Percentiles rank a stretch among this genome's conserved stretches.
phyloP scores from a whole-genome alignment of 2,329 filamentous ascomycete genomes.

The Colletotrichum sp. region DNA sequence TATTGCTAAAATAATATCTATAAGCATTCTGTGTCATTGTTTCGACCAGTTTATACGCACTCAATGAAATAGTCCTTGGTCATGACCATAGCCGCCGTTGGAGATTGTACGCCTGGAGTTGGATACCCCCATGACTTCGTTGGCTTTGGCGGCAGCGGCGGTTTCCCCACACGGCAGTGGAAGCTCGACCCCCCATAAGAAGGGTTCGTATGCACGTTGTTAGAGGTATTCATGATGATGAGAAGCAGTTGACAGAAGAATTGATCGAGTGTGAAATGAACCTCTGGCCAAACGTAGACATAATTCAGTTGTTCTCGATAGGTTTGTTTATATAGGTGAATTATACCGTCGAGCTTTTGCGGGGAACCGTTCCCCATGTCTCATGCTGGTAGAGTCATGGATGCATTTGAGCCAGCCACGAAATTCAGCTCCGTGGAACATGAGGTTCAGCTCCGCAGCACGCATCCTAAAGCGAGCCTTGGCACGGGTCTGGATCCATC shows the following conservation, averaged over 20 bases:
- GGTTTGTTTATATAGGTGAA: background rate
- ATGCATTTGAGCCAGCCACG: background rate
- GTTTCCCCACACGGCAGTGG: background rate
- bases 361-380: too few relatives aligned
- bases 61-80: background rate
- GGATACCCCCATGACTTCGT: background rate
- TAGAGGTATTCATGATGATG: background rate
- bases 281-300: background rate
- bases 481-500: background rate
- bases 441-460: background rate
- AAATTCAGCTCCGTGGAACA: background rate
- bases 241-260: background rate
- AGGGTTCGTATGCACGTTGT: background rate
- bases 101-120: background rate
- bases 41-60: accelerated
- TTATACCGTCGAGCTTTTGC: too few relatives aligned
- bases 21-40: background rate
- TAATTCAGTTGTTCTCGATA: background rate
- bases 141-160: background rate
- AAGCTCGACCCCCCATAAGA: background rate
- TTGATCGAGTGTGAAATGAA: background rate
- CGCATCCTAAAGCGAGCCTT: background rate
- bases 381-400: background rate
- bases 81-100: background rate
- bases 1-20: background rate